These are phyloP conservation scores for Candida endomychidarum DNA, from an alignment of 805 yeast genomes.

Conservation along the genomic window DNA sequence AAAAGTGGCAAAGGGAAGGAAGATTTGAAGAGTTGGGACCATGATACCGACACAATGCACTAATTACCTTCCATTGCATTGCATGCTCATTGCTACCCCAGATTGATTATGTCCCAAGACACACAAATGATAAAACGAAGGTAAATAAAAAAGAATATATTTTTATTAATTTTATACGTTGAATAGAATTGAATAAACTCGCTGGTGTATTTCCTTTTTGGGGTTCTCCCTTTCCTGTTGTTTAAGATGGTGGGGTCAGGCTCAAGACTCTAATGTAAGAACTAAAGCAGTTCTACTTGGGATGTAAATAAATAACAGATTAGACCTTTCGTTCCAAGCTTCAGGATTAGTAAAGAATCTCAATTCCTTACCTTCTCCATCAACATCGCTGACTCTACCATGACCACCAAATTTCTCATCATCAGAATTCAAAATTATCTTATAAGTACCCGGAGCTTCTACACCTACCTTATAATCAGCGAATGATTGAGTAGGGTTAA, in stretches of 20 bases:
- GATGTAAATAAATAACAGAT: constrained; percentile 73
- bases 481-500: constrained; percentile 81
- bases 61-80: no score
- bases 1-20: constrained; percentile 36
- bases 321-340: constrained; percentile 76
- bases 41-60: no score
- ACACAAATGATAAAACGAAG: no score
- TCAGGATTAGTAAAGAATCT: constrained; percentile 71
- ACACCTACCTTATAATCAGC: constrained; percentile 91
- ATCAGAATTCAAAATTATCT: constrained; percentile 75
- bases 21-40: constrained; percentile 28
- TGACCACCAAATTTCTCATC: constrained; percentile 77
- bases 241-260: no score
- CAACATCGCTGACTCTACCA: constrained; percentile 51
- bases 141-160: no score
- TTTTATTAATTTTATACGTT: no score
- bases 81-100: no score
- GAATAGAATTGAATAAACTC: background rate
- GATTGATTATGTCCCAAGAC: no score
- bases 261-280: constrained; percentile 33
- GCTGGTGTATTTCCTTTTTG: no score
- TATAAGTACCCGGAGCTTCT: constrained; percentile 73
- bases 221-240: no score
- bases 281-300: constrained; percentile 67
- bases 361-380: constrained; percentile 39